Evolutionary conservation across 176 grass and related monocot genomes (phyloP), one percentile per base, ranked within the genome.

Genomic region (Lolium multiflorum): DNA sequence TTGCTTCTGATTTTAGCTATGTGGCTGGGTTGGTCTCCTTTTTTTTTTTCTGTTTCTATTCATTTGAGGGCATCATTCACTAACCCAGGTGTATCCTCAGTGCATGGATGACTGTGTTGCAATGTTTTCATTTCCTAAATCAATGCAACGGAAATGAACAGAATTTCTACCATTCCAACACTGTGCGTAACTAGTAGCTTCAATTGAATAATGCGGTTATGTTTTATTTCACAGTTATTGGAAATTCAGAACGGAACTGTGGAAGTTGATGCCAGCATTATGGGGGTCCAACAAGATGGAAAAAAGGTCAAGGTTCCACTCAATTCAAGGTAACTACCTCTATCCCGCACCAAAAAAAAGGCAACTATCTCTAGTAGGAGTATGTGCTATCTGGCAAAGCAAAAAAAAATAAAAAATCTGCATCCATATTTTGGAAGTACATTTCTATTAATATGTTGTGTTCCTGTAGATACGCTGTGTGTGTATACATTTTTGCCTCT

Each of bases 241-340:
- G 88, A 98, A 91, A 81, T 98, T 59, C 74, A 81, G 49, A 94
- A 95, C 35, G 96, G 96, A 61, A 88, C 91, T 50, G 96, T 98
- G 43, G 91, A 98, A 87, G 87, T 98, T 61, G 96, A 98, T 66
- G 54, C 88, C 10, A 84, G 79, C 86, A 82, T 98, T 16, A 95
- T 98, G 88, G 88, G 93, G 80, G 38, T 52, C 48, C 91, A 94
- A 77, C 91, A 98, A 86, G 93, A 98, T 78, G 85, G 89, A 6
- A 98, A 92, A 89, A 95, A 89, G 84, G 81, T 93, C 17, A 98
- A 98, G 69, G 81, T 98, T 94, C 96, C 96, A 63, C 77, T 98
- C 22, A 95, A 98, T 93, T 98, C 91, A 18, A 98, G 95, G 95
- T 85, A 80, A 62, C 39, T 73, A 56, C 14, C 71, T 71, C 81